Evolutionary conservation across 306 rosid genomes (phyloP).

Genomic region (Ammopiptanthus mongolicus): DNA sequence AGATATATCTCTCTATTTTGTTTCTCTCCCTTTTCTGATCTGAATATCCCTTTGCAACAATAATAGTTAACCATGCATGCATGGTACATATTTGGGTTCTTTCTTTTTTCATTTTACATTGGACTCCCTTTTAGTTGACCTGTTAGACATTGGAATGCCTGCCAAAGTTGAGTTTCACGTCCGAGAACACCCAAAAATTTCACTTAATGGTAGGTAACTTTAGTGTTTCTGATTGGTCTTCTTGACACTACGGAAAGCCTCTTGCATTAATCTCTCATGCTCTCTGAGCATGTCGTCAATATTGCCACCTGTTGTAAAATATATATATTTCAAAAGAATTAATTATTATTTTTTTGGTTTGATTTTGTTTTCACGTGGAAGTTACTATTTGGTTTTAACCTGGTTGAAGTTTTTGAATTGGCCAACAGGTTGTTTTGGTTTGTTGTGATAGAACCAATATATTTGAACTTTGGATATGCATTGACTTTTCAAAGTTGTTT

Average conservation of each 20-base stretch:
- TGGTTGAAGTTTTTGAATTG: no score
- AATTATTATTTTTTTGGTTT: no score
- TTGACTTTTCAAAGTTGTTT: no score
- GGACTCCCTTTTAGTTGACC: neutral
- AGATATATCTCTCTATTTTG: neutral
- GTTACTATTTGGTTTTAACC: no score
- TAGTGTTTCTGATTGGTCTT: constrained; percentile 24
- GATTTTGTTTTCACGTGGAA: no score
- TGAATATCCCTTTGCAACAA: neutral
- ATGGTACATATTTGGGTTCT: neutral
- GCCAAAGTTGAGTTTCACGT: neutral
- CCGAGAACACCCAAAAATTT: neutral
- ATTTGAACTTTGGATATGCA: no score
- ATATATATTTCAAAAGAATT: no score
- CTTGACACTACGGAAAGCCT: constrained; percentile 80
- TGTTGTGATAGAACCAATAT: no score
- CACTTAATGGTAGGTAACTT: neutral
- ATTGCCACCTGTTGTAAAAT: constrained; percentile 67
- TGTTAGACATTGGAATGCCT: neutral
- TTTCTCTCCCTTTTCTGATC: neutral
- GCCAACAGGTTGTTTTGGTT: no score
- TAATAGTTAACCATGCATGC: neutral
- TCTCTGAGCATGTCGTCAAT: constrained; percentile 87
- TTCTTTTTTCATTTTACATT: constrained; percentile 10
- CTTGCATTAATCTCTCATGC: constrained; percentile 89